Base-by-base conservation (phyloP, 345 rosid species). In the Sonneratia caseolaris region DNA sequence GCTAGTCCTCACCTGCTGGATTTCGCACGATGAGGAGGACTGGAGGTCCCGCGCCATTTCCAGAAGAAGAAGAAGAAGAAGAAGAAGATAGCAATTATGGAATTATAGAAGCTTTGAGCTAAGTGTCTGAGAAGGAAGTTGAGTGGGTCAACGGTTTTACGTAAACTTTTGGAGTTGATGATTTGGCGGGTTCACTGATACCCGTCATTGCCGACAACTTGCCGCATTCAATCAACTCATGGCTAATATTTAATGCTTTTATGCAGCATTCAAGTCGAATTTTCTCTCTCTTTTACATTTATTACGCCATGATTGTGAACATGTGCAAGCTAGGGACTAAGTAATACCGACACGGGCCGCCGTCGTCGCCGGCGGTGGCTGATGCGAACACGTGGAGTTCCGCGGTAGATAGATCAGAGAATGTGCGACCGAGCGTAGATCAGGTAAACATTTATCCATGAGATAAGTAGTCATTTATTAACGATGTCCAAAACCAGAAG, bases 1-100 rank as follows among this genome's bases (percentile, higher is more conserved):
- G 76, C 82, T 82, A 8, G 70, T 78, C 84, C 85, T 76, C 61
- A 71, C 73, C 37, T 48, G 49, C 71, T 77, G 82, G 68, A 73
- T 80, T 72, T 74, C 83, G n/a, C 81, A 24, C 16, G 79, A 27
- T 37, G 77, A 40, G 38, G 64, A 66, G 27, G 68, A 62, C 27
- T 22, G 35, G 11, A 57, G 27, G 35, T 57, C 64, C 9, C 64
- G 32, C 2, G 64, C 35, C 64, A 57, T 57, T 11, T 57, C 64
- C 7, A n/a, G 37, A 24, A 11, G 37, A 61, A 27, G 62, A 22
- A 59, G 36, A 61, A 27, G 62, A 22, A 59, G 36, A 24, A 5
- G 66, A 61, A 32, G 66, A 62, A 57, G 32, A 57, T 32, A 62
- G 38, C 16, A n/a, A 13, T 32, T 27, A 62, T 27, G 38, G 37